These are phyloP conservation scores for Primulina tabacum DNA, from an alignment of 257 asterid genomes.

Conservation along the genomic window DNA sequence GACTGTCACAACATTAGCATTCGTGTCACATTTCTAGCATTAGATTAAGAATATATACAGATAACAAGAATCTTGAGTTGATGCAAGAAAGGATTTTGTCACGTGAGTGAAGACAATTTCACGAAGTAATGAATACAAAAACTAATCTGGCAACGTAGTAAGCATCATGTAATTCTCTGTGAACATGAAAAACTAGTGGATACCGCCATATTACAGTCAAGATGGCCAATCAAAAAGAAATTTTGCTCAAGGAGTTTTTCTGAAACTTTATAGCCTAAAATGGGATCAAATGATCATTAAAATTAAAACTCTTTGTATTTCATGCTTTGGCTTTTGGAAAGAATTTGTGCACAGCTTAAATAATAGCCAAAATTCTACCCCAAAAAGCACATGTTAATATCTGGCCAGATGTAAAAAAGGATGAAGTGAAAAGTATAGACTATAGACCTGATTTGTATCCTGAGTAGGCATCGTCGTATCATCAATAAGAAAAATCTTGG, in stretches of 20 bases:
- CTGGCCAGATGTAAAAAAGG: neutral
- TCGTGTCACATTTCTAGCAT: conserved; percentile 5
- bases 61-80: neutral
- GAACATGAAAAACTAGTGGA: neutral
- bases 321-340: neutral
- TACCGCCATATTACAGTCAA: too few relatives aligned
- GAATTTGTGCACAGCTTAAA: neutral
- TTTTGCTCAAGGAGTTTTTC: neutral
- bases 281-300: neutral
- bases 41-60: conserved; percentile 9
- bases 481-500: conserved; percentile 74
- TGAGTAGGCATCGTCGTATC: conserved; percentile 52
- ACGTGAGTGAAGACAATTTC: neutral
- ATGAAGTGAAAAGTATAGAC: conserved; percentile 30
- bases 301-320: too few relatives aligned
- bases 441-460: conserved; percentile 89
- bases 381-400: neutral
- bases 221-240: neutral
- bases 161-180: neutral
- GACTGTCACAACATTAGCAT: conserved; percentile 47
- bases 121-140: too few relatives aligned
- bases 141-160: neutral
- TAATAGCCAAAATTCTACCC: neutral
- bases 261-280: too few relatives aligned
- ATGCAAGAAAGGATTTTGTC: neutral